phyloP scores from a whole-genome alignment of 176 grass and related monocot genomes.

The Carex pumila region DNA sequence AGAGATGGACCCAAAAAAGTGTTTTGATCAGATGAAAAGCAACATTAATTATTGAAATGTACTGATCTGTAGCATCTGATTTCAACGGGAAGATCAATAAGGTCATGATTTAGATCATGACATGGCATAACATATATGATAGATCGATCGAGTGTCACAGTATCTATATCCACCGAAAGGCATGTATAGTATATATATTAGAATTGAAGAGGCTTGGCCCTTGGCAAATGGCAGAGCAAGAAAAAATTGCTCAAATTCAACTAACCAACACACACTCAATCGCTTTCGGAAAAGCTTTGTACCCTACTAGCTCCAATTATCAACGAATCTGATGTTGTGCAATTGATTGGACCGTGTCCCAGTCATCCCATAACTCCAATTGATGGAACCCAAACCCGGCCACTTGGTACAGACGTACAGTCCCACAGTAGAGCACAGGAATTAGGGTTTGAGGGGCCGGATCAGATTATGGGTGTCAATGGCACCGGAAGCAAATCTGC shows the following conservation, averaged over 20 bases:
- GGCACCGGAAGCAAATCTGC: too few relatives aligned
- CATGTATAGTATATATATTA: neutral
- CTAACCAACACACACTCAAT: neutral
- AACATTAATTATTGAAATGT: neutral
- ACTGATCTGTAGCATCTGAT: neutral
- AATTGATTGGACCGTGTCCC: neutral
- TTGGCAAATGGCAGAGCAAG: neutral
- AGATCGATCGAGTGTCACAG: neutral
- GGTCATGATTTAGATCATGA: neutral
- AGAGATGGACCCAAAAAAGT: neutral
- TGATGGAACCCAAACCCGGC: neutral
- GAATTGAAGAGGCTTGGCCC: neutral
- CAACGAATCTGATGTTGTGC: neutral
- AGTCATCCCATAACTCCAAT: neutral
- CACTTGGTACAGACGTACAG: neutral
- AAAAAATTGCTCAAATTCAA: neutral
- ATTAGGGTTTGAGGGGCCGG: too few relatives aligned
- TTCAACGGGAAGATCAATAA: neutral
- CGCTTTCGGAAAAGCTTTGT: constrained; percentile 10
- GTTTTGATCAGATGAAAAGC: neutral
- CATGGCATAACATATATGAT: neutral
- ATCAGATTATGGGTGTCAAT: too few relatives aligned
- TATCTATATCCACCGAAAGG: neutral
- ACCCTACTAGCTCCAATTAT: constrained; percentile 9
- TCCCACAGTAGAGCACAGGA: too few relatives aligned